Conservation (phyloP, 192 early-diverging fungal genomes). For the Backusella macrospora region DNA sequence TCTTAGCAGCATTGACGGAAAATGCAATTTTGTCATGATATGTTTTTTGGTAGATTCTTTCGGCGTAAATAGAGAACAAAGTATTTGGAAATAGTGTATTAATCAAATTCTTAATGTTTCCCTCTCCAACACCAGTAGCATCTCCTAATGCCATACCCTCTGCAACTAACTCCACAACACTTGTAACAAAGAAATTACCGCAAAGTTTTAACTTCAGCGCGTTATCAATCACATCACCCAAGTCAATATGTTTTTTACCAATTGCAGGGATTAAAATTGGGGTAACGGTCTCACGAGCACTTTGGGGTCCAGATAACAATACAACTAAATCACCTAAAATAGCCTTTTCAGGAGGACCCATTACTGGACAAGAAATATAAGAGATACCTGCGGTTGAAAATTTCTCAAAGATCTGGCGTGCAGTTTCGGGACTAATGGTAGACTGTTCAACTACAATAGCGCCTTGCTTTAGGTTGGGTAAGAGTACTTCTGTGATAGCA, state of each 20-base stretch:
- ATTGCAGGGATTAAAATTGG: constrained; percentile 49
- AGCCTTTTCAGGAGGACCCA: constrained; percentile 48
- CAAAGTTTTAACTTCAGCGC: constrained; percentile 63
- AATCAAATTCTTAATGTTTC: constrained; percentile 56
- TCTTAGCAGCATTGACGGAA: constrained; percentile 41
- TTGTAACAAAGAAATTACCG: constrained; percentile 68
- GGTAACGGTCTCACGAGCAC: constrained; percentile 41
- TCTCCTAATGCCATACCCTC: constrained; percentile 67
- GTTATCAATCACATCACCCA: constrained; percentile 45
- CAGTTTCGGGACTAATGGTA: constrained; percentile 54
- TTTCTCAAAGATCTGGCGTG: constrained; percentile 35
- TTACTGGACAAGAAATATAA: constrained; percentile 37
- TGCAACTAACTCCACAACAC: constrained; percentile 60
- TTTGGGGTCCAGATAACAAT: constrained; percentile 51
- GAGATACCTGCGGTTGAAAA: constrained; percentile 27
- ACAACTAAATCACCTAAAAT: constrained; percentile 52
- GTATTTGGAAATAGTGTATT: constrained; percentile 52
- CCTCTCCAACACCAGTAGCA: constrained; percentile 49
- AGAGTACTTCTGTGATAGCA: not conserved
- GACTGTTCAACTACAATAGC: constrained; percentile 61
- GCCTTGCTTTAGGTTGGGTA: constrained; percentile 24
- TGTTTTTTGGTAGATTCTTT: constrained; percentile 43
- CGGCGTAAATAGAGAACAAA: constrained; percentile 51
- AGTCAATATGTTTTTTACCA: constrained; percentile 53
- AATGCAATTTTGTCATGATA: constrained; percentile 46